Percentiles rank a stretch among this genome's conserved stretches.
Conservation (phyloP, 1,284 basidiomycete genomes). For the Rhodotorula mucilaginosa region DNA sequence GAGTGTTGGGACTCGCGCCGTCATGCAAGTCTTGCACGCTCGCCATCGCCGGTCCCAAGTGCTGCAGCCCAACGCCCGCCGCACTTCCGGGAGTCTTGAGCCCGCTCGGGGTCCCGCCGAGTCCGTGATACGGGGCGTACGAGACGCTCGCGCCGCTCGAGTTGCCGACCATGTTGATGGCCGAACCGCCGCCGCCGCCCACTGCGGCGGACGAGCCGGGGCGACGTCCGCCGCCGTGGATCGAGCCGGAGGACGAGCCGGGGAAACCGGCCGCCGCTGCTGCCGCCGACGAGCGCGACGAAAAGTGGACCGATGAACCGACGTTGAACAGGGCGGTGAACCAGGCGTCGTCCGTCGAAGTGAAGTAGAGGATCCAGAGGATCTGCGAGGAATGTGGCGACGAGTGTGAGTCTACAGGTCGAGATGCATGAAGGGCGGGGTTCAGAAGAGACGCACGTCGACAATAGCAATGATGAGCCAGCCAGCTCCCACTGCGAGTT, state of each 20-base stretch:
- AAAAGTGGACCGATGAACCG: slow-evolving; percentile 57
- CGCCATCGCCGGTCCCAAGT: slow-evolving; percentile 17
- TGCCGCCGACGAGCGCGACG: slow-evolving; percentile 46
- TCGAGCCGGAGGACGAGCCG: slow-evolving; percentile 1
- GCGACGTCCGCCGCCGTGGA: background rate
- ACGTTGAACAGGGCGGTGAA: slow-evolving; percentile 78
- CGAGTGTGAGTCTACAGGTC: background rate
- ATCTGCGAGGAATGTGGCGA: slow-evolving; percentile 56
- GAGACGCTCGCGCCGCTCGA: slow-evolving; percentile 18
- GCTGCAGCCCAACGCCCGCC: background rate
- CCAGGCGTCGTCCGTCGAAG: slow-evolving; percentile 88
- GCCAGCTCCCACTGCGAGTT: slow-evolving; percentile 75
- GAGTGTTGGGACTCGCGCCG: slow-evolving; percentile 20
- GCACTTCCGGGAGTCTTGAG: slow-evolving; percentile 16
- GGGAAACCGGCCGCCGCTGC: slow-evolving; percentile 18
- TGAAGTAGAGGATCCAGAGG: slow-evolving; percentile 93
- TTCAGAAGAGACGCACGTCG: slow-evolving; percentile 49
- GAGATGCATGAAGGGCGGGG: background rate
- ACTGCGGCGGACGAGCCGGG: background rate
- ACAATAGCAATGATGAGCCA: slow-evolving; percentile 90
- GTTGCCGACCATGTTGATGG: slow-evolving; percentile 24
- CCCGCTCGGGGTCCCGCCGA: slow-evolving; percentile 2
- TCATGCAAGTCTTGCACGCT: slow-evolving; percentile 35
- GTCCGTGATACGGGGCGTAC: slow-evolving; percentile 25
- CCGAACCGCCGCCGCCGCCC: slow-evolving; percentile 7